These are phyloP conservation scores for Annulohypoxylon maeteangense DNA, from an alignment of 495 filamentous ascomycete species.

Conservation along the genomic window DNA sequence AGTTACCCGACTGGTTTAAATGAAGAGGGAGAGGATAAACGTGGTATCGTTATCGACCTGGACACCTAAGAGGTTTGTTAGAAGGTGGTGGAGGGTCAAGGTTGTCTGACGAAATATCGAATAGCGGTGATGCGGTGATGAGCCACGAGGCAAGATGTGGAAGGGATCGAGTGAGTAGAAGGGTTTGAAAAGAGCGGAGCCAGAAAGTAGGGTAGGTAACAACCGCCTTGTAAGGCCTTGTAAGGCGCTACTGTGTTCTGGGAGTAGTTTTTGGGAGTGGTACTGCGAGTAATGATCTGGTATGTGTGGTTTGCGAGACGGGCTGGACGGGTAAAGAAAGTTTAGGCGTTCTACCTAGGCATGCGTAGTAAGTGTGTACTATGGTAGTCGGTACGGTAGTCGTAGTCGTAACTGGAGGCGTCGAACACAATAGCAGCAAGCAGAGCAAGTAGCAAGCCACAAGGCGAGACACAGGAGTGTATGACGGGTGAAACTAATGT, in stretches of 20 bases:
- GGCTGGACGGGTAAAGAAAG: not conserved
- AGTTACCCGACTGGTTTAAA: not conserved
- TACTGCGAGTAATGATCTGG: conserved; percentile 5
- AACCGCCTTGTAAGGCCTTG: conserved; percentile 13
- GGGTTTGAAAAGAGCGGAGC: conserved; percentile 24
- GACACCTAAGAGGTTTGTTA: not conserved
- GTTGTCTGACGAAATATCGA: conserved; percentile 25
- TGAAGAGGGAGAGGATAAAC: not conserved
- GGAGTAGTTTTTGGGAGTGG: conserved; percentile 4
- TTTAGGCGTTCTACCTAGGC: conserved; percentile 3
- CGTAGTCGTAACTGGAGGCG: not conserved
- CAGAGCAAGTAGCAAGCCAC: conserved; percentile 27
- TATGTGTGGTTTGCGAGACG: conserved; percentile 8
- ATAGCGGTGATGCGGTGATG: conserved; percentile 20
- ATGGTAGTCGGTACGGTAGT: too few relatives aligned
- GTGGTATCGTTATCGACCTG: not conserved
- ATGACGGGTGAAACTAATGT: conserved; percentile 28
- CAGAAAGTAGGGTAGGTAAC: conserved; percentile 15
- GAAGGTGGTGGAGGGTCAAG: conserved; percentile 19
- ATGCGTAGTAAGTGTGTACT: not conserved
- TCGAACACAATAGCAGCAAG: conserved; percentile 25
- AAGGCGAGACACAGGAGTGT: conserved; percentile 30
- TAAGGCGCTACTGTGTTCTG: conserved; percentile 23
- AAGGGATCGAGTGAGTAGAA: not conserved
- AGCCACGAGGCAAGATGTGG: not conserved